Evolutionary conservation across 2,329 filamentous ascomycete species (phyloP).

Genomic region (Immersiporthe knoxdaviesiana): DNA sequence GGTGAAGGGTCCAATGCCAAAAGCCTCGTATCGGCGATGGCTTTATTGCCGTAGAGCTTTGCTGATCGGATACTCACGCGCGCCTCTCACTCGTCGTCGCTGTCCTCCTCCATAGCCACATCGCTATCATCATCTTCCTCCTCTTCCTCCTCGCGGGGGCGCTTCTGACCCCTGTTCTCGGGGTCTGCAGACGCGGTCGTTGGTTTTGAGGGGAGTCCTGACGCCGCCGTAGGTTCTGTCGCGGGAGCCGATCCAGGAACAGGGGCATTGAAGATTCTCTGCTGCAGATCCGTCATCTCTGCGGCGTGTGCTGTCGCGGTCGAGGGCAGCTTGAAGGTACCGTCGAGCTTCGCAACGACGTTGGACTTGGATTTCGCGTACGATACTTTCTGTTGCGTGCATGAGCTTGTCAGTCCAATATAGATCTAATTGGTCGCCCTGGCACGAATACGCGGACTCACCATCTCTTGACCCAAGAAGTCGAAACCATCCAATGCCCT

Average conservation of each 20-base stretch:
- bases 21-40: neutral
- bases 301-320: conserved; percentile 53
- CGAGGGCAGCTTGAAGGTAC: conserved; percentile 76
- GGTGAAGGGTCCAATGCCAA: conserved; percentile 34
- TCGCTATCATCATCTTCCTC: conserved; percentile 65
- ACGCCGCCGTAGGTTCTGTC: conserved; percentile 42
- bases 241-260: conserved; percentile 53
- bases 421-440: neutral
- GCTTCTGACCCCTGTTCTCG: conserved; percentile 68
- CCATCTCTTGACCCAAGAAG: conserved; percentile 84
- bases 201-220: conserved; percentile 53
- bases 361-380: conserved; percentile 92
- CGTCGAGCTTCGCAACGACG: conserved; percentile 87
- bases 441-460: conserved; percentile 50
- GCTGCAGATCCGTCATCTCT: conserved; percentile 73
- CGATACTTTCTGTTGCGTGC: conserved; percentile 70
- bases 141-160: conserved; percentile 70
- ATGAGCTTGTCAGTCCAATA: conserved; percentile 26
- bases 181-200: conserved; percentile 54
- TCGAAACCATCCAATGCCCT: conserved; percentile 81
- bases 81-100: conserved; percentile 65
- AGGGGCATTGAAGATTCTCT: conserved; percentile 77
- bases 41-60: conserved; percentile 11
- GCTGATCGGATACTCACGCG: conserved; percentile 10
- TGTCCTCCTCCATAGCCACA: conserved; percentile 70